Conservation (phyloP, 2,329 filamentous ascomycete genomes). For the Colletotrichum tofieldiae region DNA sequence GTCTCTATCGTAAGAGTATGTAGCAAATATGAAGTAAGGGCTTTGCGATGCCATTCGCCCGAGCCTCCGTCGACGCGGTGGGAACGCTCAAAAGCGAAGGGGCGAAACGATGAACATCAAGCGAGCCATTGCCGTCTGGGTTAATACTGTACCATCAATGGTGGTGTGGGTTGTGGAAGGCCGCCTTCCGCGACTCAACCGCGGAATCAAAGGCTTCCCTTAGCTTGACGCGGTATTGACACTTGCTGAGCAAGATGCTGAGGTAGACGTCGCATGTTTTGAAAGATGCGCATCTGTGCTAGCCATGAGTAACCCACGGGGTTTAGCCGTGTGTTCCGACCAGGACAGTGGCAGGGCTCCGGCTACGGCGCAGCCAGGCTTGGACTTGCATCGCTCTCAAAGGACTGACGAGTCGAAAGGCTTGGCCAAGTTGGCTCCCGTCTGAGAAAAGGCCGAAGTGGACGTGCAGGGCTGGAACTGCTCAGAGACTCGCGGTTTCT, state of each 20-base stretch:
- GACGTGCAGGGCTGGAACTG: conserved; percentile 17
- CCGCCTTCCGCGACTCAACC: background rate
- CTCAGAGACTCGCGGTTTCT: background rate
- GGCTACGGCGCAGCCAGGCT: background rate
- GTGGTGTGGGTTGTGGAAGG: too few relatives aligned
- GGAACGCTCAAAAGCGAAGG: background rate
- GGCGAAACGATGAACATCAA: background rate
- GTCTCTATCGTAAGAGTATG: background rate
- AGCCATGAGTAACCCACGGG: background rate
- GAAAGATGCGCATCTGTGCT: conserved; percentile 4
- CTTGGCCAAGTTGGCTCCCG: conserved; percentile 25
- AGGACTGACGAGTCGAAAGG: conserved; percentile 6
- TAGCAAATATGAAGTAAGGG: background rate
- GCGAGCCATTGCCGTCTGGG: background rate
- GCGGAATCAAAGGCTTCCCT: background rate
- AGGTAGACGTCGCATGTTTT: background rate
- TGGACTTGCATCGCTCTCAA: conserved; percentile 1
- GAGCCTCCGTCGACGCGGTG: background rate
- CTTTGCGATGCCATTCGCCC: background rate
- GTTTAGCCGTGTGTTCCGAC: conserved; percentile 10
- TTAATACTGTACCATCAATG: background rate
- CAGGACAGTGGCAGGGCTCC: conserved; percentile 12
- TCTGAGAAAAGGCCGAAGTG: conserved; percentile 1
- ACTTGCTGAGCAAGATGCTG: background rate
- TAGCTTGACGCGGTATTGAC: background rate